Evolutionary conservation across 1,284 basidiomycete species (phyloP).

Genomic region (Rhizoctonia solani): DNA sequence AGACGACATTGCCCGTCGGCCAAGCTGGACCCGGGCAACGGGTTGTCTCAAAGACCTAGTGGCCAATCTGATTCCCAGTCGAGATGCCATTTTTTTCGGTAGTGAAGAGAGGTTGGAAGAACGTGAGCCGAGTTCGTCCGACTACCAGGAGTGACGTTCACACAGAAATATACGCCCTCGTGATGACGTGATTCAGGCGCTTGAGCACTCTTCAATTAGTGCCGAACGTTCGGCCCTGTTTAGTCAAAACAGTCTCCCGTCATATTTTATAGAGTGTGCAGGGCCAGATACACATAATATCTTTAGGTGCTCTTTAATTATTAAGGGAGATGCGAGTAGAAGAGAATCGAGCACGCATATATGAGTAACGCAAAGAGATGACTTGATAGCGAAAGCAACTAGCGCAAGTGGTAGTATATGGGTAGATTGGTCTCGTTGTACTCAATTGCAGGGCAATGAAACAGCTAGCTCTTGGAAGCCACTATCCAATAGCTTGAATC

Average conservation of each 20-base stretch:
- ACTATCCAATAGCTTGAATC: too few relatives aligned
- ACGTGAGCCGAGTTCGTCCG: slow-evolving; percentile 9
- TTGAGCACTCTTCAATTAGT: slow-evolving; percentile 1
- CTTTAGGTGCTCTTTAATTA: too few relatives aligned
- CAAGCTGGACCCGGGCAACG: not conserved
- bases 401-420: too few relatives aligned
- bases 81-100: slow-evolving; percentile 19
- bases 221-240: not conserved
- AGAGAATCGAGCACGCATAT: too few relatives aligned
- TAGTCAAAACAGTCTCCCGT: too few relatives aligned
- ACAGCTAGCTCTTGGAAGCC: too few relatives aligned
- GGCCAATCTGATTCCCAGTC: slow-evolving; percentile 23
- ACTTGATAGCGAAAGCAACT: too few relatives aligned
- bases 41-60: slow-evolving; percentile 27
- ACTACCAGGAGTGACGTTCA: slow-evolving; percentile 24
- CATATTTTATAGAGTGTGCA: not conserved
- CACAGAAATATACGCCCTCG: slow-evolving; percentile 14
- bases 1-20: slow-evolving; percentile 10
- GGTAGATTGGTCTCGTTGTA: too few relatives aligned
- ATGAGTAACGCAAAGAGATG: too few relatives aligned
- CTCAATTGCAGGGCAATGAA: too few relatives aligned
- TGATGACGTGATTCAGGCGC: slow-evolving; percentile 29
- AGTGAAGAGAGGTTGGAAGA: not conserved
- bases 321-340: too few relatives aligned
- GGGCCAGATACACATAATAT: too few relatives aligned